Percentiles rank a stretch among this genome's conserved stretches.
phyloP scores from a whole-genome alignment of 768 basidiomycete genomes.

The Phaeotremella skinneri region DNA sequence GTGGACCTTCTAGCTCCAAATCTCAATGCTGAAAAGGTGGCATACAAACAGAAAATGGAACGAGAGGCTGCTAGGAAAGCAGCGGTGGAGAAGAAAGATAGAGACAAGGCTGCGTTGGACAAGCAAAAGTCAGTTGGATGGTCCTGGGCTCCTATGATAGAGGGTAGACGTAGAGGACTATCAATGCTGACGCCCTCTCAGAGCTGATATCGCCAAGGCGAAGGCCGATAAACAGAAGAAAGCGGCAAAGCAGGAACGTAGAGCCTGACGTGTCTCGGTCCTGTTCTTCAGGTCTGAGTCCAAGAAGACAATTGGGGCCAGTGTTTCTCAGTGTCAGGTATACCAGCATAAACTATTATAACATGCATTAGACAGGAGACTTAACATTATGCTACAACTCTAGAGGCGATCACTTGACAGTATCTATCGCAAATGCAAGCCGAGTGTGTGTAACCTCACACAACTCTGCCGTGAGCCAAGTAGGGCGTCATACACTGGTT shows the following conservation, averaged over 20 bases:
- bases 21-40: slow-evolving; percentile 47
- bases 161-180: too few species aligned
- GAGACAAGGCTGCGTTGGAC: slow-evolving; percentile 48
- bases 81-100: slow-evolving; percentile 34
- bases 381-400: too few species aligned
- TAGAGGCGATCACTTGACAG: too few species aligned
- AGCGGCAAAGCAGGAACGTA: slow-evolving; percentile 47
- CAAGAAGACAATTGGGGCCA: too few species aligned
- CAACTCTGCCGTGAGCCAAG: too few species aligned
- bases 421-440: too few species aligned
- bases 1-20: slow-evolving; percentile 51
- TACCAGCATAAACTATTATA: too few species aligned
- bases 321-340: too few species aligned
- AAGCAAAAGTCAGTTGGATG: slow-evolving; percentile 43
- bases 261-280: slow-evolving; percentile 26
- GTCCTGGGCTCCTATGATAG: background rate
- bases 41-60: slow-evolving; percentile 41
- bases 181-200: slow-evolving; percentile 10
- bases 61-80: slow-evolving; percentile 41
- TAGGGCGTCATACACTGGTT: too few species aligned
- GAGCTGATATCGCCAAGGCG: slow-evolving; percentile 48
- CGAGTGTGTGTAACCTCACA: too few species aligned
- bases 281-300: too few species aligned
- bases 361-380: too few species aligned
- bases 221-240: slow-evolving; percentile 52